Conservation (phyloP, 106 monocot genomes). For the Dendrobium huoshanense region DNA sequence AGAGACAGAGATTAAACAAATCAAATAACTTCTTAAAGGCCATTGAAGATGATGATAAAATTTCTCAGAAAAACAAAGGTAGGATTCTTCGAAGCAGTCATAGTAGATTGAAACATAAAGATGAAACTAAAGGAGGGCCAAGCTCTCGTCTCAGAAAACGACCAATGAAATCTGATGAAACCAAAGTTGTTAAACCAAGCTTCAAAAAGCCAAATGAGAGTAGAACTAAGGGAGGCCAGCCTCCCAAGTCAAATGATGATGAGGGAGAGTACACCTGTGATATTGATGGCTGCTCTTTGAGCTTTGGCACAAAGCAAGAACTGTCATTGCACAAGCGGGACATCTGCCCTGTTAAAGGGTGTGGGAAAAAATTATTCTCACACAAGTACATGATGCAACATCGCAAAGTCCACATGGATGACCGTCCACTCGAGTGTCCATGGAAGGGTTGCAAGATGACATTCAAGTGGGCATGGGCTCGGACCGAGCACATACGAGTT, state of each 20-base stretch:
- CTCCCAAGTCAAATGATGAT: constrained; percentile 13
- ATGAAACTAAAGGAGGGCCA: constrained; percentile 23
- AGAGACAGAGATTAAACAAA: constrained; percentile 19
- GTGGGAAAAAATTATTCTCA: constrained; percentile 81
- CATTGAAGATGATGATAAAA: constrained; percentile 4
- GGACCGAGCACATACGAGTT: constrained; percentile 84
- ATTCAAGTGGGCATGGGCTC: constrained; percentile 93
- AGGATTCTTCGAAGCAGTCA: constrained; percentile 39
- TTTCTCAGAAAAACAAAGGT: background rate
- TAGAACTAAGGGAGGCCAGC: constrained; percentile 15
- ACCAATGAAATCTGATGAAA: constrained; percentile 13
- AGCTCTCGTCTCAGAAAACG: constrained; percentile 19
- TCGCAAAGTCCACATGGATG: constrained; percentile 74
- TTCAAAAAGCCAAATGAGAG: constrained; percentile 24
- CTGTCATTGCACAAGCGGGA: constrained; percentile 65
- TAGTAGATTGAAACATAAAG: constrained; percentile 11
- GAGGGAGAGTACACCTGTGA: constrained; percentile 43
- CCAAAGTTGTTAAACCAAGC: constrained; percentile 11
- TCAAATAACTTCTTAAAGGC: background rate
- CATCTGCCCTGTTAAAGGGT: constrained; percentile 75
- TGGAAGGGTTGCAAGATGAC: constrained; percentile 88
- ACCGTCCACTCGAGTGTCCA: constrained; percentile 72
- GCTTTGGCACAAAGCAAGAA: constrained; percentile 55
- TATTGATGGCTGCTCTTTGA: constrained; percentile 72
- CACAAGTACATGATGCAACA: constrained; percentile 87